Evolutionary conservation across 108 stramenopile species (phyloP).

Genomic region (Epipyxis sp.): DNA sequence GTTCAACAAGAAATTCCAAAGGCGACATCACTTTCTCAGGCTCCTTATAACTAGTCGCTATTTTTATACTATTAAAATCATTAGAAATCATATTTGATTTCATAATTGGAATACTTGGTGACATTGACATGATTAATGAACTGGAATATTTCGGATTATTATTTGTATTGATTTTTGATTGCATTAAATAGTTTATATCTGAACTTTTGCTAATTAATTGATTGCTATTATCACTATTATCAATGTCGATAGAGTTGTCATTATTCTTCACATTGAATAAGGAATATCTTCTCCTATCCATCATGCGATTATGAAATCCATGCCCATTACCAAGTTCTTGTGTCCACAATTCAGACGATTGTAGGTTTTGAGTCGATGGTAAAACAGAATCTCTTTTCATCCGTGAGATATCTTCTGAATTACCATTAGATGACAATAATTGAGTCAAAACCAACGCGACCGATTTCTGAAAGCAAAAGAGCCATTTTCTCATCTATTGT

Average conservation of each 20-base stretch:
- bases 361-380: background rate
- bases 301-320: background rate
- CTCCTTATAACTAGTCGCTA: no score
- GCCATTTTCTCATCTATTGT: slow-evolving; percentile 12
- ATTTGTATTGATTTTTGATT: no score
- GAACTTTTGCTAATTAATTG: no score
- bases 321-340: background rate
- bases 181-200: no score
- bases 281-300: background rate
- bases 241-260: background rate
- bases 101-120: no score
- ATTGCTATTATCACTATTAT: no score
- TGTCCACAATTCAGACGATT: background rate
- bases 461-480: slow-evolving; percentile 15
- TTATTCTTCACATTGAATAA: background rate
- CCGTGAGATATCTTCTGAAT: background rate
- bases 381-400: background rate
- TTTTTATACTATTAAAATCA: no score
- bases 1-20: no score
- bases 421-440: background rate
- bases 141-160: no score
- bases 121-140: no score
- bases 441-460: background rate
- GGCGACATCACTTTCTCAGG: no score
- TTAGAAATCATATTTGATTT: no score